Percentiles rank a stretch among this genome's conserved stretches.
Conservation (phyloP, 345 rosid genomes). For the Psidium friedrichsthalianum region DNA sequence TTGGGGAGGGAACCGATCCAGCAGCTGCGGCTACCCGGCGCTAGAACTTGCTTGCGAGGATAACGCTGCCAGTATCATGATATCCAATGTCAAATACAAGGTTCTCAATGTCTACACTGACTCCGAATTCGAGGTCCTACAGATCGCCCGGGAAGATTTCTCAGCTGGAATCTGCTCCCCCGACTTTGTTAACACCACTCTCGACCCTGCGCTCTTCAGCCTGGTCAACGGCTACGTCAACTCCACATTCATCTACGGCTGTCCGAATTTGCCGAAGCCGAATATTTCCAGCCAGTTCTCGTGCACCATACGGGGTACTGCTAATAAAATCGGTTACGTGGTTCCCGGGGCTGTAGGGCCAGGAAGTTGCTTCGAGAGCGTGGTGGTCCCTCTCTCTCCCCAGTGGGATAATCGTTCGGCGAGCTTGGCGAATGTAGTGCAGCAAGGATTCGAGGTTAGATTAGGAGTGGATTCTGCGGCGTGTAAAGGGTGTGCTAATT, state of each 20-base stretch:
- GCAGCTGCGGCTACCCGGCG: too few species aligned
- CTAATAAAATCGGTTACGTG: not conserved
- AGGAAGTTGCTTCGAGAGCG: not conserved
- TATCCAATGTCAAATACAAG: too few species aligned
- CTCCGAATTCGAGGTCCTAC: not conserved
- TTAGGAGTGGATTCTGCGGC: too few species aligned
- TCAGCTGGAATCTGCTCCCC: constrained; percentile 2
- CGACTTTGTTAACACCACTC: constrained; percentile 7
- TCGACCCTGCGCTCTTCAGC: constrained; percentile 1
- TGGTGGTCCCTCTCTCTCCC: constrained; percentile 2
- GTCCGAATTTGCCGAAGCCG: not conserved
- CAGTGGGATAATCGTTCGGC: not conserved
- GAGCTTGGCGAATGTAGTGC: too few species aligned
- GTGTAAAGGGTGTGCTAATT: too few species aligned
- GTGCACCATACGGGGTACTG: not conserved
- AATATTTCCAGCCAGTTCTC: not conserved
- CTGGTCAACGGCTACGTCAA: not conserved
- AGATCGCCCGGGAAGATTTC: constrained; percentile 9
- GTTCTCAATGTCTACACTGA: too few species aligned
- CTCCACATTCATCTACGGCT: constrained; percentile 5
- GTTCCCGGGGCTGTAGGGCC: not conserved
- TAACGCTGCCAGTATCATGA: too few species aligned
- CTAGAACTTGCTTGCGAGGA: too few species aligned
- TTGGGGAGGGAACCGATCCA: too few species aligned
- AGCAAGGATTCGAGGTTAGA: too few species aligned